Base-by-base conservation (phyloP, 352 stramenopile genomes). In the Phytophthora pinifolia region DNA sequence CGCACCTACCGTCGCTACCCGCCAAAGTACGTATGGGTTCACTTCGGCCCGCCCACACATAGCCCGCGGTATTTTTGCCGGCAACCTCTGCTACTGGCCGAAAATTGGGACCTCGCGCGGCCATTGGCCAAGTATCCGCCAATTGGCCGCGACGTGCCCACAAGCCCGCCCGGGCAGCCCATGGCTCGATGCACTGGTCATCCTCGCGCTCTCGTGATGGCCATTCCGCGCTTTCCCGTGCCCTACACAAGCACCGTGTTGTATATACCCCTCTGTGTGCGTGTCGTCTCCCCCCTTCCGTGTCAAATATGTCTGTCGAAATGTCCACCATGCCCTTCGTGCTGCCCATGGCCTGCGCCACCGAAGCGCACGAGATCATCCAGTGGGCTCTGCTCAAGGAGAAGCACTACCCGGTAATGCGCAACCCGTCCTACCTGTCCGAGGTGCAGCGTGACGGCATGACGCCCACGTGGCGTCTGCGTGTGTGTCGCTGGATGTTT, bases 401-500 rank as follows among this genome's bases (percentile, higher is more conserved):
- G 56, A 70, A 72, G 41, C 62, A 71, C 50, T 62, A 64, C 58
- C 12, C 51, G 22, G 57, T 25, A 3, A 1, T 44, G 31, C 68
- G 71, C 29, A 62, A 85, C 47, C 58, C 62, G 9, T 50, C 59
- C 38, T 90, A 88, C 57, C 52, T 89, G 6, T 37, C 47, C 1
- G 44, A 49, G 3, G 69, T 80, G 15, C 82, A 90, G 57, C 55
- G 46, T 10, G 60, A 89, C 49, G 78, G 79, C 41, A 88, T 92
- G 76, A 80, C 78, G 39, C 31, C 65, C 33, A 57, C 64, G 5
- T 92, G 82, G 78, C 82, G 82, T 7, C 55, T 74, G 17, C 84
- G 84, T 44, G 86, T 92, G 39, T 88, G 76, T 43, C 79, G 71
- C 30, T 92, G 82, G 82, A 92, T 92, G 82, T 83, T 89, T 41